Percentiles rank a stretch among this genome's conserved stretches.
These are phyloP conservation scores for Kondoa subrosea DNA, from an alignment of 768 basidiomycete genomes.

Conservation along the genomic window DNA sequence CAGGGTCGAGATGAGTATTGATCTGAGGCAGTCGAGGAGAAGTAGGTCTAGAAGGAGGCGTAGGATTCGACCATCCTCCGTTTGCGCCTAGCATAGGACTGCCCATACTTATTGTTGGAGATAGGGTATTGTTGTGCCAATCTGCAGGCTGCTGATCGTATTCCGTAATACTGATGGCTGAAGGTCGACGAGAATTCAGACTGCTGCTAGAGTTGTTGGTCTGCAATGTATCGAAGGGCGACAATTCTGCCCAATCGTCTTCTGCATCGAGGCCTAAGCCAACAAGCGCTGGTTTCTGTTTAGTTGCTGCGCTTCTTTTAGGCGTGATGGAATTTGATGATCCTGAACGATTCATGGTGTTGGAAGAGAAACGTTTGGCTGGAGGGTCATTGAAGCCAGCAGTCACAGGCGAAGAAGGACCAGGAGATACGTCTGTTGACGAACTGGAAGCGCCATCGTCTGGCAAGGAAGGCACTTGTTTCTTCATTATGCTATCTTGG, in stretches of 20 bases:
- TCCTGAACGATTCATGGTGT: background rate
- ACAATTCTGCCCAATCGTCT: background rate
- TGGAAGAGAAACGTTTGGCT: background rate
- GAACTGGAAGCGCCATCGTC: no score
- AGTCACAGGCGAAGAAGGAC: no score
- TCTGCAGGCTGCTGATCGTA: background rate
- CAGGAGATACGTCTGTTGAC: no score
- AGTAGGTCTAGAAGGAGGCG: background rate
- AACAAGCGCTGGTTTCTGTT: background rate
- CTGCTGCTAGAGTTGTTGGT: background rate
- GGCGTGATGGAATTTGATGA: background rate
- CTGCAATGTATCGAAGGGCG: background rate
- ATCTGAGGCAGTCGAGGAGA: background rate
- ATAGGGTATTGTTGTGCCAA: background rate
- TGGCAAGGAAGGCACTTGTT: no score
- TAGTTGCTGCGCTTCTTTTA: background rate
- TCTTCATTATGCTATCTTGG: no score
- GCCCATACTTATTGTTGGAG: background rate
- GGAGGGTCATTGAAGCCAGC: background rate
- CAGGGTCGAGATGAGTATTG: background rate
- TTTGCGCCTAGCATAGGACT: background rate
- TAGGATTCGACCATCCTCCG: background rate
- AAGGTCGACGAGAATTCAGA: background rate
- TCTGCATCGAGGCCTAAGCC: background rate
- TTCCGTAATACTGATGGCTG: background rate